A percentile compares a stretch with the other conserved stretches of the same genome.
phyloP scores from a whole-genome alignment of 805 yeast species.

The Wickerhamiella sergipiensis region DNA sequence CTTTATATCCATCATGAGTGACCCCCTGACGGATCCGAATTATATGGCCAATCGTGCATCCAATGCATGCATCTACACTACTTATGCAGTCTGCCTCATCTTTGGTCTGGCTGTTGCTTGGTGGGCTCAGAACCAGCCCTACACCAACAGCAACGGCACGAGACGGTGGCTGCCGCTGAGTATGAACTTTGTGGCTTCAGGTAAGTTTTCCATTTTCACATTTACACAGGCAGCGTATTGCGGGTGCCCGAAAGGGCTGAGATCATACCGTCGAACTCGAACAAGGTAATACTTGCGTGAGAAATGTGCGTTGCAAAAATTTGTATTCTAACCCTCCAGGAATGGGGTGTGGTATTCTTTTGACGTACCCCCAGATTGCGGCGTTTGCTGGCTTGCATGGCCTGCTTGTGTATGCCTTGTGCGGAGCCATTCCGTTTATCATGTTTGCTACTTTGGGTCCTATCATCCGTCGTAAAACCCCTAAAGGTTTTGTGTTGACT shows the following conservation, averaged over 20 bases:
- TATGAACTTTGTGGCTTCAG: conserved; percentile 80
- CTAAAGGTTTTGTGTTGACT: conserved; percentile 80
- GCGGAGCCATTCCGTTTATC: conserved; percentile 74
- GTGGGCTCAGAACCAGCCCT: conserved; percentile 31
- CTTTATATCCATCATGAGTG: background rate
- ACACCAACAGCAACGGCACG: conserved; percentile 56
- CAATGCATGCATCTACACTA: conserved; percentile 49
- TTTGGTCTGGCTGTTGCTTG: conserved; percentile 50
- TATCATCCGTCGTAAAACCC: conserved; percentile 58
- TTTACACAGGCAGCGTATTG: conserved; percentile 7
- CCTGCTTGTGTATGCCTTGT: conserved; percentile 59
- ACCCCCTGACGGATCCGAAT: background rate
- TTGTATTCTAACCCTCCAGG: conserved; percentile 29
- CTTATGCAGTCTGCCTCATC: conserved; percentile 41
- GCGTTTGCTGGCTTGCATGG: conserved; percentile 82
- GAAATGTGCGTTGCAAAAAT: conserved; percentile 30
- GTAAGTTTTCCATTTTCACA: conserved; percentile 22
- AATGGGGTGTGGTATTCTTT: conserved; percentile 77
- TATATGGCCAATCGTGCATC: conserved; percentile 38
- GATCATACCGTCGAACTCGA: conserved; percentile 70
- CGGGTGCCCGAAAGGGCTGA: conserved; percentile 37
- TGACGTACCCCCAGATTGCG: conserved; percentile 79
- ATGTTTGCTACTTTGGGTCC: conserved; percentile 81
- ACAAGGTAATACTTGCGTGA: conserved; percentile 76
- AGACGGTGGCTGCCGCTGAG: conserved; percentile 71